Percentiles rank a stretch among this genome's conserved stretches.
Conservation (phyloP, 2,329 filamentous ascomycete genomes). For the Exserohilum turcica region DNA sequence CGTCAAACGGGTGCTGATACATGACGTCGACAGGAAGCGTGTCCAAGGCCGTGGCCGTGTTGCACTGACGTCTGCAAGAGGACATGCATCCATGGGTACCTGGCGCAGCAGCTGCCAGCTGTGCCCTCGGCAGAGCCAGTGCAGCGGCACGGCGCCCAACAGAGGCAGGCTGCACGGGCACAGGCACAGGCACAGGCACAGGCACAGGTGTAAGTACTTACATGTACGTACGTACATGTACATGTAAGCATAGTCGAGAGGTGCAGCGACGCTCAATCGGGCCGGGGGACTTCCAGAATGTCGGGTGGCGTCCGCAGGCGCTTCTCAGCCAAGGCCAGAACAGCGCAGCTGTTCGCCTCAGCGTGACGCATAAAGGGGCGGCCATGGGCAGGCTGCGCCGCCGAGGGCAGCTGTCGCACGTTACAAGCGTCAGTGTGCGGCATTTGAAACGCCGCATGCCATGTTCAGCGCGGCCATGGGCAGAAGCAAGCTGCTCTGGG, state of each 20-base stretch:
- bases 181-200: too few relatives aligned
- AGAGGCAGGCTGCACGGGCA: too few relatives aligned
- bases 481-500: constrained; percentile 8
- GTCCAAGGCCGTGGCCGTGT: neutral
- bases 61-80: neutral
- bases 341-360: constrained; percentile 2
- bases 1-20: neutral
- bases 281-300: constrained; percentile 14
- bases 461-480: neutral
- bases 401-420: constrained; percentile 20
- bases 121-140: neutral
- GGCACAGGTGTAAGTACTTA: too few relatives aligned
- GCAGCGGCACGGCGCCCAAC: too few relatives aligned
- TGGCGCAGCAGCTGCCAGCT: neutral
- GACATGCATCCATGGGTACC: neutral
- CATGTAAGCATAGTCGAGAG: too few relatives aligned
- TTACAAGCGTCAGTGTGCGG: constrained; percentile 22
- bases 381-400: constrained; percentile 11
- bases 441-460: constrained; percentile 13
- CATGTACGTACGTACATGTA: too few relatives aligned
- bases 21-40: neutral
- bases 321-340: constrained; percentile 4
- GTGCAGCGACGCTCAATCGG: constrained; percentile 8
- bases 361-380: constrained; percentile 33
- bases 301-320: constrained; percentile 7